Conservation (phyloP, 495 filamentous ascomycete species). For the Bacidia rubella region DNA sequence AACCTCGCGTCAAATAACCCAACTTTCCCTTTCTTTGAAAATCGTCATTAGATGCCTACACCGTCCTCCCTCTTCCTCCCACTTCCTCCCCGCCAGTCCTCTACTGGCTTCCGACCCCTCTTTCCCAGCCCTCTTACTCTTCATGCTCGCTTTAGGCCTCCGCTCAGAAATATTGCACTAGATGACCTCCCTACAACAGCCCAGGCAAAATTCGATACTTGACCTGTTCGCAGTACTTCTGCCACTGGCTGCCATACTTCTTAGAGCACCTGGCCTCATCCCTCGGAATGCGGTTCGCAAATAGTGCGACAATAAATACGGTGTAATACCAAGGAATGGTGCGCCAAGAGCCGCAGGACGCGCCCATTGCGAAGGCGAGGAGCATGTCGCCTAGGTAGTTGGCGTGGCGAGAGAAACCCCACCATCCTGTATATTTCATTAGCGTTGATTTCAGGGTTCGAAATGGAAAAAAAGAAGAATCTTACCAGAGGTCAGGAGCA, state of each 20-base stretch:
- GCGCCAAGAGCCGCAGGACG: slow-evolving; percentile 25
- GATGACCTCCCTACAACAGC: too few species aligned
- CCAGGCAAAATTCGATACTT: slow-evolving; percentile 32
- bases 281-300: slow-evolving; percentile 14
- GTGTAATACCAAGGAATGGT: slow-evolving; percentile 35
- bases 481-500: slow-evolving; percentile 30
- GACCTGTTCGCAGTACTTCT: slow-evolving; percentile 30
- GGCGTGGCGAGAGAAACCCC: slow-evolving; percentile 34
- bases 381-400: slow-evolving; percentile 37
- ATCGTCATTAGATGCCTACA: too few species aligned
- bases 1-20: too few species aligned
- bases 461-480: background rate
- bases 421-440: slow-evolving; percentile 25
- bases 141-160: too few species aligned
- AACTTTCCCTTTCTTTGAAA: too few species aligned
- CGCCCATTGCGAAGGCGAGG: slow-evolving; percentile 30
- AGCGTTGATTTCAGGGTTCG: background rate
- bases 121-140: too few species aligned
- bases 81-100: too few species aligned
- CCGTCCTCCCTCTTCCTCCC: too few species aligned
- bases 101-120: too few species aligned
- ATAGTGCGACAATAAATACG: slow-evolving; percentile 26
- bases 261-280: slow-evolving; percentile 30
- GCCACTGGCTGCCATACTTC: slow-evolving; percentile 34
- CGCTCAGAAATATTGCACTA: too few species aligned